These are phyloP conservation scores for Moesziomyces sp. DNA, from an alignment of 1,284 basidiomycete genomes.

Conservation along the genomic window DNA sequence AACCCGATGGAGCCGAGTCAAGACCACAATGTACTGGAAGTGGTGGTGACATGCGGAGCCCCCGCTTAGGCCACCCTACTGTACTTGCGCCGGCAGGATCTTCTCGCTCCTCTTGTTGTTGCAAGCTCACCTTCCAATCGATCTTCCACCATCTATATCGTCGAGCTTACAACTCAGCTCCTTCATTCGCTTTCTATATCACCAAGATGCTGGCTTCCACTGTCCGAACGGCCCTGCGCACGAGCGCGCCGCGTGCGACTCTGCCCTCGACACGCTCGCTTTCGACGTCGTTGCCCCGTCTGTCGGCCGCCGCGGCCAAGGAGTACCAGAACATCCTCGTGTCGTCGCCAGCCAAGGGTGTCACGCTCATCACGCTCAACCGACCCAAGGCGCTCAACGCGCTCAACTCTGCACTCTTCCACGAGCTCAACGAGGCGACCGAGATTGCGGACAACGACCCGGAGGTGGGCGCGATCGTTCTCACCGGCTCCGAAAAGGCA, in stretches of 20 bases:
- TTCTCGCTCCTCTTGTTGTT: not conserved
- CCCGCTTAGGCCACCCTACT: constrained; percentile 28
- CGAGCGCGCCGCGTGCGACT: constrained; percentile 20
- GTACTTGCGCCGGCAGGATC: not conserved
- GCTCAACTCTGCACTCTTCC: constrained; percentile 69
- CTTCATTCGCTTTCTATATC: too few species aligned
- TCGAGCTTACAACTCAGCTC: not conserved
- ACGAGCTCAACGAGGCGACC: constrained; percentile 81
- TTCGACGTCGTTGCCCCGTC: constrained; percentile 53
- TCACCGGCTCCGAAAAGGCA: constrained; percentile 91
- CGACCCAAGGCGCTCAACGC: constrained; percentile 92
- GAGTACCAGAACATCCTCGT: constrained; percentile 78
- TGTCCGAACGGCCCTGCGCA: constrained; percentile 42
- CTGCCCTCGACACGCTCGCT: constrained; percentile 37
- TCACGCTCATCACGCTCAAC: constrained; percentile 91
- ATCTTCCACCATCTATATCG: not conserved
- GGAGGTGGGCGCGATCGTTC: constrained; percentile 79
- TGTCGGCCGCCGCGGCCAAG: constrained; percentile 29
- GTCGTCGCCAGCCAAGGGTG: constrained; percentile 78
- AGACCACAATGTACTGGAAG: too few species aligned
- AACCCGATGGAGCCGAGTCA: constrained; percentile 24
- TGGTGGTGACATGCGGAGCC: not conserved
- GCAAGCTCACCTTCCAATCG: too few species aligned
- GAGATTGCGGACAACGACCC: constrained; percentile 75
- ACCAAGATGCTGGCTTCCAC: constrained; percentile 32